phyloP scores from a whole-genome alignment of 352 stramenopile species.

The Thalassiosira mediterranea region DNA sequence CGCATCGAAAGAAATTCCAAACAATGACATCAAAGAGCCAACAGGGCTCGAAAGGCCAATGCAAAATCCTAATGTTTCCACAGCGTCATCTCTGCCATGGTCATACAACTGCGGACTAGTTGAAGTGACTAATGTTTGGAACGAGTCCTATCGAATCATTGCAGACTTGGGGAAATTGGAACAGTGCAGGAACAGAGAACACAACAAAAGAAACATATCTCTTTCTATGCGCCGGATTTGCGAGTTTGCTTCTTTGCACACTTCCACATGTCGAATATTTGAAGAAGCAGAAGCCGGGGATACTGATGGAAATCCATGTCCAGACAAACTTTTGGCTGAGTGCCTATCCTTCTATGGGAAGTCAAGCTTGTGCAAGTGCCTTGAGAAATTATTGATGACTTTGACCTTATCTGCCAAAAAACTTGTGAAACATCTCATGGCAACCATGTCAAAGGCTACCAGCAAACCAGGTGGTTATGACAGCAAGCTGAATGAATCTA shows the following conservation, averaged over 20 bases:
- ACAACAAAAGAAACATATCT: neutral
- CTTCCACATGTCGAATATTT: conserved; percentile 36
- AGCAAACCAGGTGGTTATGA: neutral
- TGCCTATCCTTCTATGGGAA: conserved; percentile 38
- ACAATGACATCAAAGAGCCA: too few relatives aligned
- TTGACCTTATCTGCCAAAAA: conserved; percentile 34
- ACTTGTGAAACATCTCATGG: conserved; percentile 38
- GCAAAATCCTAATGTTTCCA: too few relatives aligned
- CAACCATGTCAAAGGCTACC: neutral
- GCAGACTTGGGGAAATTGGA: conserved; percentile 1
- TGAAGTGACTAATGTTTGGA: conserved; percentile 35
- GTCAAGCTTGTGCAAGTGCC: conserved; percentile 36
- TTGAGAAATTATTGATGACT: conserved; percentile 41
- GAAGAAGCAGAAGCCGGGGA: neutral
- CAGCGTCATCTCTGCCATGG: too few relatives aligned
- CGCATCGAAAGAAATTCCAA: too few relatives aligned
- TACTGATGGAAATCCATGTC: neutral
- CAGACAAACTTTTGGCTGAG: conserved; percentile 18
- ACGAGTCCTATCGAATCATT: conserved; percentile 42
- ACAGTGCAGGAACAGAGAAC: neutral
- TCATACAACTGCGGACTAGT: conserved; percentile 33
- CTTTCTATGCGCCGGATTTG: conserved; percentile 26
- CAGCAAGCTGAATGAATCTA: conserved; percentile 27
- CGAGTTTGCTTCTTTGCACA: conserved; percentile 17
- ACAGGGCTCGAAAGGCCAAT: too few relatives aligned